Evolutionary conservation across 768 basidiomycete genomes (phyloP), one percentile per base, ranked within the genome.

Genomic region (Suillus decipiens): DNA sequence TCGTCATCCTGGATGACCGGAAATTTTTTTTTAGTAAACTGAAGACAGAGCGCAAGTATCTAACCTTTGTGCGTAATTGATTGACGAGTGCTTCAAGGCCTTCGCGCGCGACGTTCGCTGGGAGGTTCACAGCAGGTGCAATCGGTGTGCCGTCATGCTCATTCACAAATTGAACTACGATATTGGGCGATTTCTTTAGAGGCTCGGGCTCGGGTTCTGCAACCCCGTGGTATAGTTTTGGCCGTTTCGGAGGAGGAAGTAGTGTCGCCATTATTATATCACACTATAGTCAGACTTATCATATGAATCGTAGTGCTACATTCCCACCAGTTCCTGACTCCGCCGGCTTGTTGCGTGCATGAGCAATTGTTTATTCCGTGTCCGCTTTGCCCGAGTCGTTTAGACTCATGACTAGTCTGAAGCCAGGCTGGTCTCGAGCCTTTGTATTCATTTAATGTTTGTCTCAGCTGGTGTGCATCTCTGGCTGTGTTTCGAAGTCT

Each of bases 101-200:
- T 66, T 95, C 92, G 63, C 93, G 78, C 8, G 88, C 84, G 10
- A 96, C 83, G 77, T 95, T 90, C 31, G 96, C 92, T 14, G 95
- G 96, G 55, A 98, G 77, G 75, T 87, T 94, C 72, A 99, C 88
- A 0, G 92, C 87, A 58, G 96, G 95, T 28, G 95, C 96, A 24
- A 99, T 80, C 3, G 87, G 77, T 62, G 80, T 78, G 0, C 89
- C 94, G 75, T 96, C 90, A 58, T 95, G 90, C 63, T 96, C 93
- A 3, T 90, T 90, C 31, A 95, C 88, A 73, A 99, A 98, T 71
- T 96, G 94, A 24, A 97, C 95, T 17, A 98, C 84, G 62, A 99
- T 79, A 65, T 89, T 88, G 0, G 89, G 86, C 1, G 87, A 80
- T 10, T 78, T 76, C 63, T 76, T 73, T 17, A 74, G 68, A 5